Conservation (phyloP, 768 basidiomycete species). For the Mycena metata region DNA sequence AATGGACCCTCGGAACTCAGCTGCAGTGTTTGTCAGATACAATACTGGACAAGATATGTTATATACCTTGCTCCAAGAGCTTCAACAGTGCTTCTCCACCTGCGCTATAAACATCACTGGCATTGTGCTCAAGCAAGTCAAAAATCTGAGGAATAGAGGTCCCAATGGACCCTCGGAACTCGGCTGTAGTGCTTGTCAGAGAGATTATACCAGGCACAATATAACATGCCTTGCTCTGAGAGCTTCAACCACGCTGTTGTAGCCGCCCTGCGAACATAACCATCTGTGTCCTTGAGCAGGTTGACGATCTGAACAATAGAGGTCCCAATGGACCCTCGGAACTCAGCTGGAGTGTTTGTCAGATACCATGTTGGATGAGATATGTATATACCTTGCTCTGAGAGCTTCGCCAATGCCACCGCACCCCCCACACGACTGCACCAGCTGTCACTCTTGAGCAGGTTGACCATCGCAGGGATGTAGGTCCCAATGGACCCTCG, state of each 20-base stretch:
- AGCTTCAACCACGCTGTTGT: not conserved
- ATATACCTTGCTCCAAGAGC: slow-evolving; percentile 1
- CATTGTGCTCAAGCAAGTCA: no score
- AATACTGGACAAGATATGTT: not conserved
- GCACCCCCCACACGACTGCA: not conserved
- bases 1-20: not conserved
- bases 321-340: no score
- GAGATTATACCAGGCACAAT: no score
- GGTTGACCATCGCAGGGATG: not conserved
- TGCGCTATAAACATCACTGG: not conserved
- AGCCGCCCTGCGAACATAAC: not conserved
- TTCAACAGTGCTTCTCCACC: not conserved
- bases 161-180: not conserved
- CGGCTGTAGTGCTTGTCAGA: not conserved
- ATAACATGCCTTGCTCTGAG: no score
- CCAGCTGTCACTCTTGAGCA: not conserved
- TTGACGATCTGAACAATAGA: not conserved
- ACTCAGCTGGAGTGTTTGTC: no score
- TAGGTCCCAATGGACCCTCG: not conserved
- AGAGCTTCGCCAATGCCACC: not conserved
- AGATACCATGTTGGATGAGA: not conserved
- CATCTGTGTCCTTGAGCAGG: not conserved
- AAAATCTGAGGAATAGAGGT: no score
- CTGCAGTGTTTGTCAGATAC: no score
- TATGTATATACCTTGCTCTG: not conserved